Evolutionary conservation across 495 filamentous ascomycete species (phyloP).

Genomic region (Hypoxylon lienhwacheense): DNA sequence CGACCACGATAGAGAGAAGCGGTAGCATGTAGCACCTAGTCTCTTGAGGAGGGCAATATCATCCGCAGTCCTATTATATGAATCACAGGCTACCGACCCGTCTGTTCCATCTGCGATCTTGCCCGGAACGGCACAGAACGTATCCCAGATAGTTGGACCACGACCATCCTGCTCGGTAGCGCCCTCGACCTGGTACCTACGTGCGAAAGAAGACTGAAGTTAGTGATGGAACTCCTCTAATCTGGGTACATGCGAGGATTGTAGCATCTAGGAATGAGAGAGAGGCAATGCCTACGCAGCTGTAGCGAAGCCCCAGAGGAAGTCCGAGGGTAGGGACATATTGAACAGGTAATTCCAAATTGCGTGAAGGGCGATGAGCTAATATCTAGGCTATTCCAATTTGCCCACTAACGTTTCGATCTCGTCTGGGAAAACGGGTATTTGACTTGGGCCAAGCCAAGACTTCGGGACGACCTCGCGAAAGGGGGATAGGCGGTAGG

Average conservation of each 20-base stretch:
- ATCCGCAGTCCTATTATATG: slow-evolving; percentile 71
- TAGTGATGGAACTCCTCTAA: slow-evolving; percentile 11
- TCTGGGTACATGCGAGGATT: neutral
- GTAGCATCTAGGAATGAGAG: slow-evolving; percentile 1
- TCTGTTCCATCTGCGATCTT: slow-evolving; percentile 73
- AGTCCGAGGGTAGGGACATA: slow-evolving; percentile 68
- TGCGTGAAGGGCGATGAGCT: slow-evolving; percentile 8
- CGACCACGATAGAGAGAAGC: slow-evolving; percentile 76
- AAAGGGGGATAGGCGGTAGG: slow-evolving; percentile 5
- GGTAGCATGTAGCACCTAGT: slow-evolving; percentile 65
- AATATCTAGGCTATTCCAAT: slow-evolving; percentile 28
- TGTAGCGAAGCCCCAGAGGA: slow-evolving; percentile 82
- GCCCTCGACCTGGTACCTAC: slow-evolving; percentile 77
- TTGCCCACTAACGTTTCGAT: slow-evolving; percentile 24
- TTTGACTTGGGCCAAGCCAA: slow-evolving; percentile 29
- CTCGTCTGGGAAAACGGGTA: slow-evolving; percentile 38
- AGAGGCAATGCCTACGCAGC: slow-evolving; percentile 58
- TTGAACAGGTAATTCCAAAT: slow-evolving; percentile 13
- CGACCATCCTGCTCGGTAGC: slow-evolving; percentile 67
- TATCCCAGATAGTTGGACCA: slow-evolving; percentile 76
- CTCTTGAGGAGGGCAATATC: slow-evolving; percentile 73
- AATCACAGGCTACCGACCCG: slow-evolving; percentile 73
- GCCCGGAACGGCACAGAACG: slow-evolving; percentile 70
- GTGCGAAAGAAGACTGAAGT: slow-evolving; percentile 17
- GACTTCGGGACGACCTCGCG: slow-evolving; percentile 23